Evolutionary conservation across 345 rosid species (phyloP).

Genomic region (Salix viminalis): DNA sequence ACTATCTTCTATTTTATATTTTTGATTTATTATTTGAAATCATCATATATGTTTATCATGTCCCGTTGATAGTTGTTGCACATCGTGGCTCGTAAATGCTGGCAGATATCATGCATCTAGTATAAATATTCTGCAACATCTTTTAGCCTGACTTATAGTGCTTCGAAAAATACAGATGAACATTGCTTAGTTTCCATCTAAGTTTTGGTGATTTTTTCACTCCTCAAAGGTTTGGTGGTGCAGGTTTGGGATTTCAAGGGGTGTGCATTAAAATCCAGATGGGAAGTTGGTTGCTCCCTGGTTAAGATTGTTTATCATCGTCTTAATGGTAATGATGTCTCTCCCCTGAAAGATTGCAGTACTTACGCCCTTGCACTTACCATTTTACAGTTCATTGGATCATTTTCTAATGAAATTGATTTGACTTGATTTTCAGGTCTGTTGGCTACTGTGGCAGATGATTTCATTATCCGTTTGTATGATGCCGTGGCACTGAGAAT

Average conservation of each 20-base stretch:
- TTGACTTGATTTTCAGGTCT: conserved; percentile 53
- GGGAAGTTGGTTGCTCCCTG: conserved; percentile 76
- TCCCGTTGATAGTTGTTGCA: background rate
- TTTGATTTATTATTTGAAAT: background rate
- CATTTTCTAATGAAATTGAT: conserved; percentile 10
- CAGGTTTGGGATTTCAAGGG: conserved; percentile 98
- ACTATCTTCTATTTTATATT: background rate
- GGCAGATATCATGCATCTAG: background rate
- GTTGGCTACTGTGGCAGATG: conserved; percentile 86
- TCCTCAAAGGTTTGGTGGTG: conserved; percentile 6
- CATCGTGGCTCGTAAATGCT: background rate
- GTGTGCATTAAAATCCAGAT: conserved; percentile 56
- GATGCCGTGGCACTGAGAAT: conserved; percentile 71
- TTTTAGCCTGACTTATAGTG: background rate
- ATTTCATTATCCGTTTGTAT: conserved; percentile 66
- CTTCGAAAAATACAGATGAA: background rate
- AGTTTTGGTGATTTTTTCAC: conserved; percentile 9
- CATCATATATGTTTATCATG: background rate
- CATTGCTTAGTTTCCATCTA: background rate
- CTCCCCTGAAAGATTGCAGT: background rate
- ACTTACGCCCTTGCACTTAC: background rate
- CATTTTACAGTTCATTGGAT: background rate
- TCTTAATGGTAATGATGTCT: conserved; percentile 47
- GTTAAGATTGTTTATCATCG: conserved; percentile 76
- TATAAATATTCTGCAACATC: background rate